Evolutionary conservation across 2,329 filamentous ascomycete genomes (phyloP).

Genomic region (Cladophialophora immunda): DNA sequence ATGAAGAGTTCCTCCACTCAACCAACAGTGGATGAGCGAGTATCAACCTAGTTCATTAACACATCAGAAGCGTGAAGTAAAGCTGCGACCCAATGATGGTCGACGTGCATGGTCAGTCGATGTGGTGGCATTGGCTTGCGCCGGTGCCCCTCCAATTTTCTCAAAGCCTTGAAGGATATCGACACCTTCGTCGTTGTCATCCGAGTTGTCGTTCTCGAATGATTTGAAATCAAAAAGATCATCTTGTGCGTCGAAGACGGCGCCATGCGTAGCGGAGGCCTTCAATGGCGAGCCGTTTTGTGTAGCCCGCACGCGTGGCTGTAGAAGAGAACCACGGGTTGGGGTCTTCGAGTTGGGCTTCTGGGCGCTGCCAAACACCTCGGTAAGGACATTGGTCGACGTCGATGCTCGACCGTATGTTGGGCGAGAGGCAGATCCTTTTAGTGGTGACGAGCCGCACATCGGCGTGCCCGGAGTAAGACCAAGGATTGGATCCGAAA

Average conservation of each 20-base stretch:
- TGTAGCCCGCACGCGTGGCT: slow-evolving; percentile 33
- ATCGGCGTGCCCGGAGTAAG: slow-evolving; percentile 48
- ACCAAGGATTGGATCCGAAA: slow-evolving; percentile 54
- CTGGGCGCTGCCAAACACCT: slow-evolving; percentile 52
- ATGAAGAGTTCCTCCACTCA: slow-evolving; percentile 8
- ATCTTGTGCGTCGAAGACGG: slow-evolving; percentile 50
- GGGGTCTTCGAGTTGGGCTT: slow-evolving; percentile 48
- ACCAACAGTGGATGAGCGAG: slow-evolving; percentile 10
- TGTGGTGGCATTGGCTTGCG: slow-evolving; percentile 10
- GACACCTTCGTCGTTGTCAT: slow-evolving; percentile 52
- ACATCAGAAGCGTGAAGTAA: slow-evolving; percentile 36
- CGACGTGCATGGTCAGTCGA: slow-evolving; percentile 27
- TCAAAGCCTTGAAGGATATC: slow-evolving; percentile 58
- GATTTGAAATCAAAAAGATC: slow-evolving; percentile 59
- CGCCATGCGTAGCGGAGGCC: slow-evolving; percentile 38
- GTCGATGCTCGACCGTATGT: slow-evolving; percentile 60
- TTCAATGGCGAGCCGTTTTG: slow-evolving; percentile 36
- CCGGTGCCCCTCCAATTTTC: slow-evolving; percentile 49
- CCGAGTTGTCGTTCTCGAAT: slow-evolving; percentile 53
- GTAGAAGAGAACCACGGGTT: slow-evolving; percentile 46
- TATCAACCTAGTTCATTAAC: slow-evolving; percentile 18
- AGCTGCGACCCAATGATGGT: slow-evolving; percentile 36
- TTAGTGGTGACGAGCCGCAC: slow-evolving; percentile 62
- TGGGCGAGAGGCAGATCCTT: slow-evolving; percentile 59
- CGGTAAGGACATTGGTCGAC: slow-evolving; percentile 59